Evolutionary conservation across 1,284 basidiomycete genomes (phyloP).

Genomic region (Malassezia pachydermatis): DNA sequence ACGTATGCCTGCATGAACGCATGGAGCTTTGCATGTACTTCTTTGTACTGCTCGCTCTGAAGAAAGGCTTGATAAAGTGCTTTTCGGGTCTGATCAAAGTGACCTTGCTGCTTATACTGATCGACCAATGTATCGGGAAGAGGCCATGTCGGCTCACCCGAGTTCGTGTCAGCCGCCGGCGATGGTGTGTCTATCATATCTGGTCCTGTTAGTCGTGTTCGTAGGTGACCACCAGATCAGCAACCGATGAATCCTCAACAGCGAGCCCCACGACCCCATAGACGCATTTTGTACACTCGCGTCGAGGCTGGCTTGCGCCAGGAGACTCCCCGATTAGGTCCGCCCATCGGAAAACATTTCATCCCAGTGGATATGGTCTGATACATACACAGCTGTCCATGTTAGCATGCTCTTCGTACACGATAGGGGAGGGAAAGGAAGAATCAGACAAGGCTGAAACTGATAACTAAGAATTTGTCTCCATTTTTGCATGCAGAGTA

Average conservation of each 20-base stretch:
- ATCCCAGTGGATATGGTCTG: background rate
- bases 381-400: conserved; percentile 6
- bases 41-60: conserved; percentile 6
- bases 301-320: conserved; percentile 13
- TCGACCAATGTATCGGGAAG: conserved; percentile 2
- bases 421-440: background rate
- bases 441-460: conserved; percentile 22
- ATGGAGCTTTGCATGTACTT: conserved; percentile 3
- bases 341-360: conserved; percentile 19
- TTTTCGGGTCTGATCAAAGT: conserved; percentile 18
- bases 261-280: conserved; percentile 8
- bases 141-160: background rate
- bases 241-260: conserved; percentile 19
- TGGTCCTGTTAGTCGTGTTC: conserved; percentile 1
- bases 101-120: conserved; percentile 15
- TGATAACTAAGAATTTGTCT: conserved; percentile 19
- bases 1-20: background rate
- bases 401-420: conserved; percentile 7
- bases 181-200: conserved; percentile 1
- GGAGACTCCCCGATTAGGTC: conserved; percentile 11
- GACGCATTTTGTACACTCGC: conserved; percentile 17
- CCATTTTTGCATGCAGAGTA: conserved; percentile 16
- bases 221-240: background rate
- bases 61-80: conserved; percentile 8
- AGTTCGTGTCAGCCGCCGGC: background rate